These are phyloP conservation scores for Phytophthora capsici DNA, from an alignment of 352 stramenopile species.

Conservation along the genomic window DNA sequence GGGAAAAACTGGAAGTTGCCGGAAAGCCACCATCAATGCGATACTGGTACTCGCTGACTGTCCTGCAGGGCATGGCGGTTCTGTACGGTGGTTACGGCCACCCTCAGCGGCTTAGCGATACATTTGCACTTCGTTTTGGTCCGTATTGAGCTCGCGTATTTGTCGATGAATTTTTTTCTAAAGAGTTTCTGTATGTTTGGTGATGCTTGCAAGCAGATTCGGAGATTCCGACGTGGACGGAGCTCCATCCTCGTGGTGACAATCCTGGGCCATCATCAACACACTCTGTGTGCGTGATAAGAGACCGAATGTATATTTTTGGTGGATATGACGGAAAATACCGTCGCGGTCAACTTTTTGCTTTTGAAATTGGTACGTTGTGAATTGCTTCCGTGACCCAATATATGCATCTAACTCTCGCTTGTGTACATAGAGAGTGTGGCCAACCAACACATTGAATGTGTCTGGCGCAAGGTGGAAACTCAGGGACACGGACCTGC, in stretches of 20 bases:
- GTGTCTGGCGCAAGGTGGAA: conserved; percentile 49
- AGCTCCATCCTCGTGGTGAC: conserved; percentile 51
- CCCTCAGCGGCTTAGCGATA: conserved; percentile 53
- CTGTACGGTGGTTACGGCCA: conserved; percentile 69
- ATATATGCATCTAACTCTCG: conserved; percentile 1
- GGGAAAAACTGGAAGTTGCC: conserved; percentile 51
- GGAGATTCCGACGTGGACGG: conserved; percentile 50
- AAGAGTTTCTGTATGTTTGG: conserved; percentile 6
- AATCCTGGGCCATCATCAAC: conserved; percentile 55
- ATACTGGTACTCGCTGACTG: conserved; percentile 65
- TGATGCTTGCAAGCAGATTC: conserved; percentile 29
- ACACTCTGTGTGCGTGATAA: conserved; percentile 59
- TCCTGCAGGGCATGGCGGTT: conserved; percentile 51
- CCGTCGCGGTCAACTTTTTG: conserved; percentile 53
- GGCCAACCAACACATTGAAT: conserved; percentile 42
- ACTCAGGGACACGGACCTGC: conserved; percentile 44
- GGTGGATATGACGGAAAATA: conserved; percentile 70
- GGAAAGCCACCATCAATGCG: conserved; percentile 61
- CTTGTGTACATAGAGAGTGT: conserved; percentile 29
- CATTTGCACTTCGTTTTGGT: conserved; percentile 66
- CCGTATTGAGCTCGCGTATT: conserved; percentile 7
- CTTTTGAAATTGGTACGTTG: conserved; percentile 48
- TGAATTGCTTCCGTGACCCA: not conserved
- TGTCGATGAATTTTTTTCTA: not conserved
- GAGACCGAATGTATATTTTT: conserved; percentile 65